A percentile compares a stretch with the other conserved stretches of the same genome.
Evolutionary conservation across 2,329 filamentous ascomycete species (phyloP).

Genomic region (Cordyceps militaris): DNA sequence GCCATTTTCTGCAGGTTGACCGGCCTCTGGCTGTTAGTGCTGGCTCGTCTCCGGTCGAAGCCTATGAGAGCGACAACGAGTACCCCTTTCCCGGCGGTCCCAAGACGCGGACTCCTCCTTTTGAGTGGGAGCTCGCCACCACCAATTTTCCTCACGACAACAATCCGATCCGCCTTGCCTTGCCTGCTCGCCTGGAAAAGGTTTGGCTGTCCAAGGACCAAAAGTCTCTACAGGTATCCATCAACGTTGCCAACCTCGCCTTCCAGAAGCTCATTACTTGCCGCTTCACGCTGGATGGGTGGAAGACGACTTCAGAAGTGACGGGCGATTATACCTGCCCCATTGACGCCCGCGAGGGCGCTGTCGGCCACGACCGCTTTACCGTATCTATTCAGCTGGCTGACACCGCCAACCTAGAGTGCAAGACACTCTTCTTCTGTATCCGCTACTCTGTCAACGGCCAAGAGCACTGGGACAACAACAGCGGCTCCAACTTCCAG

Average conservation of each 20-base stretch:
- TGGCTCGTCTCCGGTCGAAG: constrained; percentile 83
- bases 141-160: constrained; percentile 66
- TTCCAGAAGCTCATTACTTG: constrained; percentile 88
- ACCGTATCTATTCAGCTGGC: constrained; percentile 90
- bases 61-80: constrained; percentile 78
- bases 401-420: constrained; percentile 83
- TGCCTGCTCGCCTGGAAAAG: constrained; percentile 73
- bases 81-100: constrained; percentile 70
- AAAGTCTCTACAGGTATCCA: constrained; percentile 73
- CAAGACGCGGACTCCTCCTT: constrained; percentile 41
- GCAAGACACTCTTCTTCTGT: constrained; percentile 89
- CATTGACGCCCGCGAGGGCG: constrained; percentile 57
- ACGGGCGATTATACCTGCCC: constrained; percentile 80
- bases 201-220: constrained; percentile 85
- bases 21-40: constrained; percentile 93
- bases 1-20: constrained; percentile 92
- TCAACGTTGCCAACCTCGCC: constrained; percentile 79
- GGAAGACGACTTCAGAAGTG: constrained; percentile 97
- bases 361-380: constrained; percentile 76
- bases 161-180: constrained; percentile 51
- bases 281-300: constrained; percentile 93
- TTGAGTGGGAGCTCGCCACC: constrained; percentile 82
- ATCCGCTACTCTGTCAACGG: constrained; percentile 80
- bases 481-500: constrained; percentile 79
- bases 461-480: constrained; percentile 94